Evolutionary conservation across 2,329 filamentous ascomycete genomes (phyloP), one percentile per base, ranked within the genome.

Genomic region (Neurospora sp.): DNA sequence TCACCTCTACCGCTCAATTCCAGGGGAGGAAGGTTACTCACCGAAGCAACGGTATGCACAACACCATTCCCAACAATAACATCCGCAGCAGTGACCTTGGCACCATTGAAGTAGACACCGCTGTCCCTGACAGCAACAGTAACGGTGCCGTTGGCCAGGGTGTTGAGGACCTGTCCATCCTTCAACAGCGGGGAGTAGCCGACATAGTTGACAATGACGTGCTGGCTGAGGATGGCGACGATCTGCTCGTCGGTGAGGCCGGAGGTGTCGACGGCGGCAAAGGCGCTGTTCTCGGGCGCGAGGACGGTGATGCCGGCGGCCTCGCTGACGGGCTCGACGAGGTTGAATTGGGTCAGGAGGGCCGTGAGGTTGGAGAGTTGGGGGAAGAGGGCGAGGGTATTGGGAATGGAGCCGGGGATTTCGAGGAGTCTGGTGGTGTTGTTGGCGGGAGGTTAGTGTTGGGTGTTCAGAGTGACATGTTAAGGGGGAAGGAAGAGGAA

Each of bases 201-300:
- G 6, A 62, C 52, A 36, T 62, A 33, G 15, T 62, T 36, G 52
- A 62, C 52, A 62, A 62, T 62, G 52, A 62, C 15, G 52, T 62
- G 52, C 6, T 62, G 52, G 3, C 52, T 62, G 23, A 62, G 52
- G 52, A 62, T 33, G 52, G 23, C 52, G 52, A 62, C n/a, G 70
- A 74, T 62, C 69, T 71, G 33, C 41, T 73, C 17, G 70, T 74
- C 66, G 69, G 70, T 66, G 73, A 74, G 66, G 71, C 70, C 6
- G 72, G 72, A n/a, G 57, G 62, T 36, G 68, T 73, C 28, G 73
- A 74, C 65, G 66, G 52, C 43, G 36, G 39, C 52, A 1, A 62
- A 62, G 1, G 52, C 52, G 15, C 52, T 36, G 28, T 62, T 15
- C 3, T 36, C 52, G 28, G 52, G 52, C 12, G 52, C 28, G 52